Conservation (phyloP, 495 filamentous ascomycete species). For the Mytilinidion resinicola region DNA sequence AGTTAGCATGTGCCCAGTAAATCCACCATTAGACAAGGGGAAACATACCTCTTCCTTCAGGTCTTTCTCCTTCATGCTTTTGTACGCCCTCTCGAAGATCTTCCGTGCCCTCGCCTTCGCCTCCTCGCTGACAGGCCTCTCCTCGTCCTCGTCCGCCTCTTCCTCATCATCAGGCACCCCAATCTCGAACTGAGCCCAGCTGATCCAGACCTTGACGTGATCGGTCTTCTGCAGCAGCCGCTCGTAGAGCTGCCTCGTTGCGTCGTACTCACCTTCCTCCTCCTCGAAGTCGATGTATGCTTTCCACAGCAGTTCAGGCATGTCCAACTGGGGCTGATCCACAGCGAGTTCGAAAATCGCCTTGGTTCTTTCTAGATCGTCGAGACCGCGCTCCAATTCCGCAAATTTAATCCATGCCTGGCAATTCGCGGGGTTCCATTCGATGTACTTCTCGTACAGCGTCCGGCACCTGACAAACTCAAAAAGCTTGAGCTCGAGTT, state of each 20-base stretch:
- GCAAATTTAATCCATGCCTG: conserved; percentile 94
- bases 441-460: conserved; percentile 86
- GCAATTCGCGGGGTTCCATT: conserved; percentile 82
- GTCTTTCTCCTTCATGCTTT: conserved; percentile 83
- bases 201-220: conserved; percentile 98
- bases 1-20: conserved; percentile 30
- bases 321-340: conserved; percentile 77
- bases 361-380: conserved; percentile 80
- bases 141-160: conserved; percentile 50
- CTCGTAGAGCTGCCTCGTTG: conserved; percentile 79
- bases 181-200: conserved; percentile 94
- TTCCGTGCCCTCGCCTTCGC: conserved; percentile 75
- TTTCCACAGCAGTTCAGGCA: conserved; percentile 97
- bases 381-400: conserved; percentile 81
- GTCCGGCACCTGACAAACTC: conserved; percentile 87
- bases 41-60: conserved; percentile 76
- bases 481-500: conserved; percentile 83
- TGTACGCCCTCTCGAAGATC: conserved; percentile 81
- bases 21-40: not conserved
- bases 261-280: conserved; percentile 80
- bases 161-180: conserved; percentile 65
- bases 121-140: conserved; percentile 68
- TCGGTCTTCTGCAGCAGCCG: conserved; percentile 85
- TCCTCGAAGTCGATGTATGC: conserved; percentile 98
- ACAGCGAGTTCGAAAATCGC: conserved; percentile 91